Percentiles rank a stretch among this genome's conserved stretches.
These are phyloP conservation scores for Trypanosoma cruzi DNA, from an alignment of 208 protist genomes.

Conservation along the genomic window DNA sequence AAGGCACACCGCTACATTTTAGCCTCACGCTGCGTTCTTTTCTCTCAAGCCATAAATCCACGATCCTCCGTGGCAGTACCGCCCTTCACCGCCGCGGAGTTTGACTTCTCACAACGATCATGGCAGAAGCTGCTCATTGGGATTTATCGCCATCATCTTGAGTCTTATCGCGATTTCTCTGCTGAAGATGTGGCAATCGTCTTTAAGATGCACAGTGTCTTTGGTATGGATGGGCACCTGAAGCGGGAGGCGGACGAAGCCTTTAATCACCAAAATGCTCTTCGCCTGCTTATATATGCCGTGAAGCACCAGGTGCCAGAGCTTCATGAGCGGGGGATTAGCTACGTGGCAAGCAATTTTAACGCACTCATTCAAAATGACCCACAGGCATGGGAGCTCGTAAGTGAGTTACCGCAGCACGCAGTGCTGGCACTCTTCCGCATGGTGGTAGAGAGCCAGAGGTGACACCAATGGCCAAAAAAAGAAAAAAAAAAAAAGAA, in stretches of 20 bases:
- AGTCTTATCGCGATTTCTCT: slow-evolving; percentile 65
- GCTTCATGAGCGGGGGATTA: slow-evolving; percentile 81
- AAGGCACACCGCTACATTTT: slow-evolving; percentile 83
- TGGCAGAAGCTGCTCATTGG: slow-evolving; percentile 79
- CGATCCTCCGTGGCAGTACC: slow-evolving; percentile 49
- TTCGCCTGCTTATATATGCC: slow-evolving; percentile 83
- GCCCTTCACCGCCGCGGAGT: slow-evolving; percentile 55
- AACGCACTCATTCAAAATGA: slow-evolving; percentile 59
- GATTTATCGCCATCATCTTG: slow-evolving; percentile 82
- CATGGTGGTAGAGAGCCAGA: slow-evolving; percentile 67
- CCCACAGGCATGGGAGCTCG: slow-evolving; percentile 84
- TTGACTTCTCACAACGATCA: slow-evolving; percentile 84
- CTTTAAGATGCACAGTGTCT: slow-evolving; percentile 78
- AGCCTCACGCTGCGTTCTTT: slow-evolving; percentile 81
- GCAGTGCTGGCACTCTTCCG: slow-evolving; percentile 81
- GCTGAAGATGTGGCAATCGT: slow-evolving; percentile 86
- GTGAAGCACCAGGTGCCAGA: slow-evolving; percentile 83
- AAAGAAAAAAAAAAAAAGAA: not conserved
- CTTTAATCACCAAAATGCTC: slow-evolving; percentile 63
- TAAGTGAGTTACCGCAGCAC: slow-evolving; percentile 75
- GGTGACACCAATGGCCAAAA: not conserved
- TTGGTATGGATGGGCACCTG: slow-evolving; percentile 87
- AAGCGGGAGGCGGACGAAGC: slow-evolving; percentile 85
- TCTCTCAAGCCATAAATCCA: slow-evolving; percentile 70
- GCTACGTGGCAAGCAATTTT: slow-evolving; percentile 74